Evolutionary conservation across 2,329 filamentous ascomycete genomes (phyloP).

Genomic region (Alternaria metachromatica): DNA sequence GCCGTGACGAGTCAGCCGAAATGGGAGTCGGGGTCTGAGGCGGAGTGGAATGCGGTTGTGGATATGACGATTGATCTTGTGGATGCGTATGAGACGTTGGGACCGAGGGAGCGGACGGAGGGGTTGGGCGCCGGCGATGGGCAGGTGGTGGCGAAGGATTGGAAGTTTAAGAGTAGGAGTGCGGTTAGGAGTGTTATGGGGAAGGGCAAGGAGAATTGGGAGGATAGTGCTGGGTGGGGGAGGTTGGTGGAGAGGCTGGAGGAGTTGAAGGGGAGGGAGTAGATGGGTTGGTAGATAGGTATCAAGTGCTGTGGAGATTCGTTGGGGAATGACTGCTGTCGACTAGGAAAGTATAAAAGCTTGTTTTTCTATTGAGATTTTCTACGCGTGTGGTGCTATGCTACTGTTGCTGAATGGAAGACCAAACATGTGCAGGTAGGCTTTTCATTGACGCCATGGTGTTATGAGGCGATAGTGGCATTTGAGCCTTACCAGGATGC

Average conservation of each 20-base stretch:
- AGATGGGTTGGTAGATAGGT: not conserved
- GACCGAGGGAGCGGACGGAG: slow-evolving; percentile 57
- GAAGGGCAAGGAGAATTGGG: slow-evolving; percentile 81
- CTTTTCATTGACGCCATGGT: not conserved
- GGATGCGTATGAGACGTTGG: slow-evolving; percentile 80
- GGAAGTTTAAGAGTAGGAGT: slow-evolving; percentile 87
- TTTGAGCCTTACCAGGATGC: not conserved
- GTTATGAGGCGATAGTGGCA: not conserved
- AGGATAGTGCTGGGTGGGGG: slow-evolving; percentile 74
- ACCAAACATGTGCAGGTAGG: not conserved
- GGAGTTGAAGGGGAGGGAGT: slow-evolving; percentile 48
- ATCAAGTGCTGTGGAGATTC: not conserved
- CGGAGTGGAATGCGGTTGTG: slow-evolving; percentile 75
- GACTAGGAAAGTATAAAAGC: not conserved
- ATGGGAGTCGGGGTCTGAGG: slow-evolving; percentile 64
- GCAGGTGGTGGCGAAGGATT: slow-evolving; percentile 75
- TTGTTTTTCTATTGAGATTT: not conserved
- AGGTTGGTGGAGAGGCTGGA: slow-evolving; percentile 60
- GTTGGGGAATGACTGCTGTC: fast-evolving
- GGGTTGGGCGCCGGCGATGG: slow-evolving; percentile 57
- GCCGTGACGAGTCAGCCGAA: slow-evolving; percentile 65
- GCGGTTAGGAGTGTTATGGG: slow-evolving; percentile 84
- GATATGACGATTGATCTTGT: slow-evolving; percentile 81
- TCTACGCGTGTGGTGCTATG: not conserved
- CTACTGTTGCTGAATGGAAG: not conserved